Evolutionary conservation across 106 monocot genomes (phyloP).

Genomic region (Iris macrosiphon): DNA sequence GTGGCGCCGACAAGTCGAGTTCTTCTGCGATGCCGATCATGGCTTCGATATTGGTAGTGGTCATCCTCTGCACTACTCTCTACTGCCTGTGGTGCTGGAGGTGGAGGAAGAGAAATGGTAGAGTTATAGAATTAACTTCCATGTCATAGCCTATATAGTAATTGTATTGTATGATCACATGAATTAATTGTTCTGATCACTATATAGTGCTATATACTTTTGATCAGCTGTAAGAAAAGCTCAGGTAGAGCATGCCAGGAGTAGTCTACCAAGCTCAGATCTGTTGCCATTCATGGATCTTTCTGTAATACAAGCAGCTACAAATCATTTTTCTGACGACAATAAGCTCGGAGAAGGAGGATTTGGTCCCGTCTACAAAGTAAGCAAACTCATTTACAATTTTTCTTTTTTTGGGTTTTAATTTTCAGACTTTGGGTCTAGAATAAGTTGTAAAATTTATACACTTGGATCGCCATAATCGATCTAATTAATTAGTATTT

Average conservation of each 20-base stretch:
- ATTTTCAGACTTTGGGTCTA: no score
- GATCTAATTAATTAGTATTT: no score
- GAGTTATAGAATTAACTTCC: not conserved
- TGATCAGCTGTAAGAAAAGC: conserved; percentile 6
- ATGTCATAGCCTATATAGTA: not conserved
- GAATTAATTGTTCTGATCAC: not conserved
- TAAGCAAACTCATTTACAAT: no score
- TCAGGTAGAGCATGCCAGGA: not conserved
- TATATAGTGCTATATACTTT: not conserved
- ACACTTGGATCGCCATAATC: no score
- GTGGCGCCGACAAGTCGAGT: not conserved
- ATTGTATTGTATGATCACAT: not conserved
- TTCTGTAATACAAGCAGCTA: conserved; percentile 5
- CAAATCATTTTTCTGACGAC: conserved; percentile 9
- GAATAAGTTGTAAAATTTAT: no score
- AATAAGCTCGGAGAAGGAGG: conserved; percentile 22
- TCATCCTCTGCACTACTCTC: not conserved
- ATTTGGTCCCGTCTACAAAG: conserved; percentile 18
- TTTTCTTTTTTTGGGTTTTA: no score
- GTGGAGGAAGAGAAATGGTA: conserved; percentile 11
- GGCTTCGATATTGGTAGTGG: conserved; percentile 5
- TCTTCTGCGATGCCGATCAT: conserved; percentile 10
- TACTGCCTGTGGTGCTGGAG: conserved; percentile 6
- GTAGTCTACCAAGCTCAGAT: not conserved
- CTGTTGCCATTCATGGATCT: conserved; percentile 13